Evolutionary conservation across 345 rosid genomes (phyloP), one percentile per base, ranked within the genome.

Genomic region (Lumnitzera littorea): DNA sequence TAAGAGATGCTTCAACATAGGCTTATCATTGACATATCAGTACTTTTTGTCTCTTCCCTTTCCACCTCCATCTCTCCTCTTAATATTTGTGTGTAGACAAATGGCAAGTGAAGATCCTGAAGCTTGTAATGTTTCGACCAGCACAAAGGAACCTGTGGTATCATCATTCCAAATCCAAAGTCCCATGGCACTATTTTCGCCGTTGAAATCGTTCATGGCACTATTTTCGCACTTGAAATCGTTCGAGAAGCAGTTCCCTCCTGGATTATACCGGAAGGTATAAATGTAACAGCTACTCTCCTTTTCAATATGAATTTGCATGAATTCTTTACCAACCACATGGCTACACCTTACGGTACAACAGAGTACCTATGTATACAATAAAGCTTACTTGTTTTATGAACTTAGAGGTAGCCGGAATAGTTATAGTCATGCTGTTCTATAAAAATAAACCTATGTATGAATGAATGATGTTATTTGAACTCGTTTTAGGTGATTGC

Each of bases 261-360:
- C 72, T 46, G 69, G 56, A 50, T 80, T 80, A 48, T 51, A 43
- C 54, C 71, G 56, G 67, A 80, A 76, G 84, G 81, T 80, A 67
- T 1, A 20, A 51, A 27, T 46, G 31, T 23, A 25, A 7, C 17
- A 8, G 3, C 17, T 62, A n/a, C 0, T 10, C 36, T 36, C 43
- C 31, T 36, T 4, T 36, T 36, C 20, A 5, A 36, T 36, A 36
- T 4, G 43, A 36, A 36, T 5, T 36, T 36, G 1, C 9, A 36
- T 36, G 10, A 36, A 36, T 5, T 29, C 50, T 12, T 13, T 4
- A 51, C 8, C 56, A 24, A 36, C 31, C 31, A 27, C 31, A 27
- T 27, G 31, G 31, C 31, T 27, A 27, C 31, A 27, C 31, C 5
- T 27, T 27, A 27, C 5, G 5, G 31, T 27, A 27, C 31, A 27